Evolutionary conservation across 2,329 filamentous ascomycete species (phyloP), one percentile per base, ranked within the genome.

Genomic region (Grosmannia clavigera): DNA sequence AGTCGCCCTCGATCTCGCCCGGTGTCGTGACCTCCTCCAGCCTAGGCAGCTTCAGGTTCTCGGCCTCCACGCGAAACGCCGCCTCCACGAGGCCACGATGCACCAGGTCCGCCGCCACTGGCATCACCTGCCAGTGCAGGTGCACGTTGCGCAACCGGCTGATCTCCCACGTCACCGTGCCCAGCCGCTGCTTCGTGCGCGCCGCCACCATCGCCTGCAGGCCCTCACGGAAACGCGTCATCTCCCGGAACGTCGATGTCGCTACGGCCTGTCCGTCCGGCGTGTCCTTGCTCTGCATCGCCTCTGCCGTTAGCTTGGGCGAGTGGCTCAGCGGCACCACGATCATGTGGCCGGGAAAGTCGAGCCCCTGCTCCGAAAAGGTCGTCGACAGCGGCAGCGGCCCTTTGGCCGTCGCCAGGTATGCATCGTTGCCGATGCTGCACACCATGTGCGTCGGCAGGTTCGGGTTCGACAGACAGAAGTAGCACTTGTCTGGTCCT

Each of bases 91-190:
- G 77, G 0, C 88, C 88, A 55, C 84, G 83, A 25, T 74, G 75
- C 57, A 96, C 81, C 53, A 90, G 75, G 11, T 87, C 79, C 0
- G 81, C 76, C 0, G 87, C 82, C 0, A 95, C 77, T 0, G 94
- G 90, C 35, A 97, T 75, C 66, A 95, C 87, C 72, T 99, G 95
- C 94, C 92, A 96, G 69, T 97, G 92, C 1, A 86, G 80, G 70
- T 99, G 94, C 60, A 97, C 85, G 59, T 94, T 90, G 58, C 82
- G 81, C 5, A 78, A 79, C 57, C 91, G 86, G 69, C 86, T 92
- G 67, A 99, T 92, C 73, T 97, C 94, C 84, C 90, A 99, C 0
- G 90, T 94, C 1, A 97, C 87, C 2, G 85, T 82, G 19, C 92
- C 94, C 1, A 96, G 82, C 64, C 81, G 80, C 63, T 81, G 75